Percentiles rank a stretch among this genome's conserved stretches.
These are phyloP conservation scores for Euphorbia corollata DNA, from an alignment of 441 rosid genomes.

Conservation along the genomic window DNA sequence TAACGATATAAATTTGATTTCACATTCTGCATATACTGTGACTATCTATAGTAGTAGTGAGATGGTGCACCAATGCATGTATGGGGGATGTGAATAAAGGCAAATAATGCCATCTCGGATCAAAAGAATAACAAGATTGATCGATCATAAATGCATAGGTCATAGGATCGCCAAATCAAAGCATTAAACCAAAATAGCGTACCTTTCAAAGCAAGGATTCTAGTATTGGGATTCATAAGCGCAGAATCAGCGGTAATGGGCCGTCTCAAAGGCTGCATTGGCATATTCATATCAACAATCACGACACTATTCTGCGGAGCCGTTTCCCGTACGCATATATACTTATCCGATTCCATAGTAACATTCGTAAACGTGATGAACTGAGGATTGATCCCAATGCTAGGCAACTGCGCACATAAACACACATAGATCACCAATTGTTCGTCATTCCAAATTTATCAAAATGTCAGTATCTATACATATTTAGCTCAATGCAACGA, in stretches of 20 bases:
- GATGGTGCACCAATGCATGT: background rate
- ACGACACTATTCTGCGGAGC: constrained; percentile 96
- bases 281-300: constrained; percentile 87
- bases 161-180: background rate
- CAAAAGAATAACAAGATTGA: background rate
- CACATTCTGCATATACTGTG: background rate
- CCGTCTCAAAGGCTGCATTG: constrained; percentile 88
- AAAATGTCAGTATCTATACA: background rate
- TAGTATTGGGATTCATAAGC: constrained; percentile 89
- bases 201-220: constrained; percentile 94
- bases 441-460: constrained; percentile 9
- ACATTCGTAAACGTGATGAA: constrained; percentile 87
- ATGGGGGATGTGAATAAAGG: background rate
- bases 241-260: constrained; percentile 97
- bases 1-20: background rate
- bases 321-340: constrained; percentile 72
- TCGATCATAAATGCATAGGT: background rate
- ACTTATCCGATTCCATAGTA: constrained; percentile 67
- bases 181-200: background rate
- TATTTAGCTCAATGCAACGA: background rate
- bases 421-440: constrained; percentile 11
- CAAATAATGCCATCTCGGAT: background rate
- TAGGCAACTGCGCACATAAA: constrained; percentile 44
- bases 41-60: constrained; percentile 1
- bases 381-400: constrained; percentile 76